Evolutionary conservation across 208 protist species (phyloP).

Genomic region (Chromosphaera perkinsii): DNA sequence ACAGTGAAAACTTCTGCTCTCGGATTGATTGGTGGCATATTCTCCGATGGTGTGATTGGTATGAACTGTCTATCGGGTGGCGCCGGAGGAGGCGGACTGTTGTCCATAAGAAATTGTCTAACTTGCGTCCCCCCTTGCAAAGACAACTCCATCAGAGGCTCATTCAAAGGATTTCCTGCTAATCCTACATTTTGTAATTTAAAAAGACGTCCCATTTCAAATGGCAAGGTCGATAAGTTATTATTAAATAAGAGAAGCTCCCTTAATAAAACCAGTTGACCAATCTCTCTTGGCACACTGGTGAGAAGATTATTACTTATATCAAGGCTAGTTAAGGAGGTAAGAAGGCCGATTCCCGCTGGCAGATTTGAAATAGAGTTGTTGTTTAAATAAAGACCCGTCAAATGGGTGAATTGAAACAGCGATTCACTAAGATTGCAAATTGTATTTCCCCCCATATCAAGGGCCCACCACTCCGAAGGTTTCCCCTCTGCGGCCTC

Average conservation of each 20-base stretch:
- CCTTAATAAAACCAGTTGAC: neutral
- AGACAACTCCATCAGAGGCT: conserved; percentile 1
- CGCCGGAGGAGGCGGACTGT: conserved; percentile 15
- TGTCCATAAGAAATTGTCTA: conserved; percentile 7
- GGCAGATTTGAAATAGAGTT: neutral
- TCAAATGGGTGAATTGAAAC: conserved; percentile 7
- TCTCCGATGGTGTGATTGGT: neutral
- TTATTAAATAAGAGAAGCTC: conserved; percentile 24
- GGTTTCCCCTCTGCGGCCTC: too few relatives aligned
- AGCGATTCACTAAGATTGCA: neutral
- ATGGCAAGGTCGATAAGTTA: conserved; percentile 1
- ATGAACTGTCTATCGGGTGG: conserved; percentile 30
- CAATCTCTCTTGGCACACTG: conserved; percentile 9
- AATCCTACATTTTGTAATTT: neutral
- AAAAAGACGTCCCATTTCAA: neutral
- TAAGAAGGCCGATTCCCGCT: conserved; percentile 1
- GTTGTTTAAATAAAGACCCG: neutral
- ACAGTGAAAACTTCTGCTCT: conserved; percentile 24
- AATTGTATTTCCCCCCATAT: too few relatives aligned
- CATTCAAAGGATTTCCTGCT: neutral
- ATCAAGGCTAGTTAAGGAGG: neutral
- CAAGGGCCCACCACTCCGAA: too few relatives aligned
- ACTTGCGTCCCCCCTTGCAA: neutral
- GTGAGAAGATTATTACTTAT: neutral
- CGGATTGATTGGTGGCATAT: neutral